Percentiles rank a stretch among this genome's conserved stretches.
phyloP scores from a whole-genome alignment of 306 rosid genomes.

The Gastrolobium villosum region DNA sequence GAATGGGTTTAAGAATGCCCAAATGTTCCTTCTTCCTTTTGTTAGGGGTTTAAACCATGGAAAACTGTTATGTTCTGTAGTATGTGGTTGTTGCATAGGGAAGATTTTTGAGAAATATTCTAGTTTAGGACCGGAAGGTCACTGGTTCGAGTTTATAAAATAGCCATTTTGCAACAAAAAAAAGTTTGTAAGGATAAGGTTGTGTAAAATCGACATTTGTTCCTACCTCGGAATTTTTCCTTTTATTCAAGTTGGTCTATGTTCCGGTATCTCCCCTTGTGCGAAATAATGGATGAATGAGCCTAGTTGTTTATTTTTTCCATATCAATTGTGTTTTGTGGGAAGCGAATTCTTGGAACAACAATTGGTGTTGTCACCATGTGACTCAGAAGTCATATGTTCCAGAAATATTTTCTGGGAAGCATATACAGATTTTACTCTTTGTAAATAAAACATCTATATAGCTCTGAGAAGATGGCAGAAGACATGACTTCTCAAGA shows the following conservation, averaged over 20 bases:
- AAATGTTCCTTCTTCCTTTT: neutral
- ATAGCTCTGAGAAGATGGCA: neutral
- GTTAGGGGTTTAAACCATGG: no score
- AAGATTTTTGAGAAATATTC: slow-evolving; percentile 9
- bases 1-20: neutral
- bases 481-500: neutral
- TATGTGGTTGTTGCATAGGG: slow-evolving; percentile 4
- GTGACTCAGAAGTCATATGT: no score
- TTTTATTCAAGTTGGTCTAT: neutral
- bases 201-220: no score
- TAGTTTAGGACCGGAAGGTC: no score
- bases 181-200: no score
- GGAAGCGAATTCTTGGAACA: neutral
- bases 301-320: slow-evolving; percentile 5
- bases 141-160: no score
- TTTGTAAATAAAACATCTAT: neutral
- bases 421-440: neutral
- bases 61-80: neutral
- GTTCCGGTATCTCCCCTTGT: neutral
- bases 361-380: no score
- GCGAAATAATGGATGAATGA: neutral
- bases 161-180: no score
- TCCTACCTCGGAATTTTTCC: no score
- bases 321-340: neutral
- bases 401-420: no score